These are phyloP conservation scores for Bipolaris zeicola DNA, from an alignment of 2,329 filamentous ascomycete genomes.

Conservation along the genomic window DNA sequence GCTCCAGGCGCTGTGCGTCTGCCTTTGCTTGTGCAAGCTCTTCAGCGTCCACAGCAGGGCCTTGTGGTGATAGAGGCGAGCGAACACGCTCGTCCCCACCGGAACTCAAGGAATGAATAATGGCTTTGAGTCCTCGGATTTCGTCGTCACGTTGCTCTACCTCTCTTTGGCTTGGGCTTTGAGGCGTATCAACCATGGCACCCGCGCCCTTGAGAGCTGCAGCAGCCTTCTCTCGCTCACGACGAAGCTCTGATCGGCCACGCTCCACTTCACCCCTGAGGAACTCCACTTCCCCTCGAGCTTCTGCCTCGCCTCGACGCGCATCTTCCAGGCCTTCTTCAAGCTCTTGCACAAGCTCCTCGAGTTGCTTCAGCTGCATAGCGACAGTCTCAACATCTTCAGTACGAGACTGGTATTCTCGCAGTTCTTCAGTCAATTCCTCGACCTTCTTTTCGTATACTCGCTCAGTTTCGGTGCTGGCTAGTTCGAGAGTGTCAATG, in stretches of 20 bases:
- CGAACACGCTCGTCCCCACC: constrained; percentile 55
- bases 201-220: constrained; percentile 62
- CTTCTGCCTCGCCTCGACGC: constrained; percentile 90
- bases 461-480: constrained; percentile 90
- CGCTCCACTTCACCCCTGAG: constrained; percentile 92
- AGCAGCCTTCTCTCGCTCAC: constrained; percentile 83
- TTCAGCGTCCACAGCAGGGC: constrained; percentile 44
- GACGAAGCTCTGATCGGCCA: constrained; percentile 81
- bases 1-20: constrained; percentile 72
- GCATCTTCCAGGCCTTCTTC: constrained; percentile 97
- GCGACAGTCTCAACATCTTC: constrained; percentile 93
- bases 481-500: constrained; percentile 94
- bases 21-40: constrained; percentile 64
- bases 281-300: constrained; percentile 94
- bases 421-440: constrained; percentile 80
- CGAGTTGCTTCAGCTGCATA: constrained; percentile 88
- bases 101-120: constrained; percentile 92
- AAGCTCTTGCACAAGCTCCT: constrained; percentile 93
- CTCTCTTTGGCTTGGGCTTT: constrained; percentile 65
- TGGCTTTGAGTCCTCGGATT: constrained; percentile 94
- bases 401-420: constrained; percentile 79
- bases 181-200: constrained; percentile 51
- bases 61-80: constrained; percentile 39
- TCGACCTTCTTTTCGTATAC: constrained; percentile 95
- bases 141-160: constrained; percentile 95